Percentiles rank a stretch among this genome's conserved stretches.
Conservation (phyloP, 2,329 filamentous ascomycete genomes). For the Incumbomyces lentus region DNA sequence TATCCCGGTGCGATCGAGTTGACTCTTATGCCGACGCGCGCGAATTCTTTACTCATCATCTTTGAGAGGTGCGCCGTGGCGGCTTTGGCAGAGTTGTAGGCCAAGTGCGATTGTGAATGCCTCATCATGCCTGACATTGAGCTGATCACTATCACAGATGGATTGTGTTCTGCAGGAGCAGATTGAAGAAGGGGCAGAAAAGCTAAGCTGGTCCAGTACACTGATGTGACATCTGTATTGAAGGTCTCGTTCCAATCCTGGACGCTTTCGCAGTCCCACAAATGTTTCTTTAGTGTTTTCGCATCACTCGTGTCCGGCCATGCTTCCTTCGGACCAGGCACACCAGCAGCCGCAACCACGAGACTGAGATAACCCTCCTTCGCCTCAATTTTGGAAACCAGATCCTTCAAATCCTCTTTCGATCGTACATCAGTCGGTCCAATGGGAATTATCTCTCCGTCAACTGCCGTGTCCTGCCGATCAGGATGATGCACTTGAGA, state of each 20-base stretch:
- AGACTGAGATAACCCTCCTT: slow-evolving; percentile 58
- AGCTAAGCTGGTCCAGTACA: slow-evolving; percentile 62
- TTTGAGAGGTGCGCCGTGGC: slow-evolving; percentile 54
- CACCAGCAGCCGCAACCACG: slow-evolving; percentile 53
- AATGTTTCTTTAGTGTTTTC: slow-evolving; percentile 42
- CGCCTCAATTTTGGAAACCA: slow-evolving; percentile 44
- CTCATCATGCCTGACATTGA: slow-evolving; percentile 63
- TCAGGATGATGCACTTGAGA: slow-evolving; percentile 33
- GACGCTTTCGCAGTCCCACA: slow-evolving; percentile 51
- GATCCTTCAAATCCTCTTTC: slow-evolving; percentile 47
- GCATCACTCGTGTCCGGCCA: slow-evolving; percentile 43
- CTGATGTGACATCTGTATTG: slow-evolving; percentile 59
- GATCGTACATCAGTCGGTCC: slow-evolving; percentile 51
- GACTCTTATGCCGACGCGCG: slow-evolving; percentile 55
- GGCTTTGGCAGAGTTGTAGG: slow-evolving; percentile 64
- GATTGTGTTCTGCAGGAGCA: slow-evolving; percentile 38
- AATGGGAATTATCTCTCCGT: slow-evolving; percentile 46
- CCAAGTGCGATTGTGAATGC: slow-evolving; percentile 58
- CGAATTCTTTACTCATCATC: slow-evolving; percentile 59
- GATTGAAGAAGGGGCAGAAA: slow-evolving; percentile 57
- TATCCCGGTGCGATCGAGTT: slow-evolving; percentile 47
- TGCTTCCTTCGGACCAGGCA: slow-evolving; percentile 51
- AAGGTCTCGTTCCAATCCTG: slow-evolving; percentile 59
- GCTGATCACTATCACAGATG: slow-evolving; percentile 50
- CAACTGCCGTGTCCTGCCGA: slow-evolving; percentile 9